These are phyloP conservation scores for Perkinsus olseni DNA, from an alignment of 169 alveolate genomes.

Conservation along the genomic window DNA sequence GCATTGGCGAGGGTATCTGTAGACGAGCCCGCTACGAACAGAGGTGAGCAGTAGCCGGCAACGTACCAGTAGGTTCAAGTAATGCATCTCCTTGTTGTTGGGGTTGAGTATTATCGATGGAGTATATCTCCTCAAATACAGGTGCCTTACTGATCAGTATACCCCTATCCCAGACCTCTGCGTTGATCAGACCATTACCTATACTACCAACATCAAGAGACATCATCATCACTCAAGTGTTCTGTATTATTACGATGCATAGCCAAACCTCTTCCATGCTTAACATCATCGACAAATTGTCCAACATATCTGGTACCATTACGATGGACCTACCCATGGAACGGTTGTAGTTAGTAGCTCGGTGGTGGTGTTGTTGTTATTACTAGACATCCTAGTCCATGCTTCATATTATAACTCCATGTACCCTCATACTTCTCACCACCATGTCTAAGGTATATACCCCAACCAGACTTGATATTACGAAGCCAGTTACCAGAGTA, in stretches of 20 bases:
- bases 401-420: slow-evolving; percentile 26
- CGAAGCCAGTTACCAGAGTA: slow-evolving; percentile 26
- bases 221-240: no score
- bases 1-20: neutral
- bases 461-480: slow-evolving; percentile 33
- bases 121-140: slow-evolving; percentile 10
- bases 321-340: no score
- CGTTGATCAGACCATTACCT: slow-evolving; percentile 25
- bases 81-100: no score
- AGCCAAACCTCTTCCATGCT: slow-evolving; percentile 25
- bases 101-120: no score
- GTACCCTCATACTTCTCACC: slow-evolving; percentile 33
- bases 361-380: no score
- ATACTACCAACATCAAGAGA: no score
- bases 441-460: slow-evolving; percentile 20
- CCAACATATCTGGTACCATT: slow-evolving; percentile 27
- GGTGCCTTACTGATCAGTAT: slow-evolving; percentile 10
- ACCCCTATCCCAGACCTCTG: slow-evolving; percentile 24
- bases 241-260: slow-evolving; percentile 28
- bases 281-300: slow-evolving; percentile 29
- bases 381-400: slow-evolving; percentile 31
- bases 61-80: no score
- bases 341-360: no score
- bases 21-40: no score
- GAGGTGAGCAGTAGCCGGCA: no score